These are phyloP conservation scores for Colletotrichum sidae DNA, from an alignment of 2,329 filamentous ascomycete species.

Conservation along the genomic window DNA sequence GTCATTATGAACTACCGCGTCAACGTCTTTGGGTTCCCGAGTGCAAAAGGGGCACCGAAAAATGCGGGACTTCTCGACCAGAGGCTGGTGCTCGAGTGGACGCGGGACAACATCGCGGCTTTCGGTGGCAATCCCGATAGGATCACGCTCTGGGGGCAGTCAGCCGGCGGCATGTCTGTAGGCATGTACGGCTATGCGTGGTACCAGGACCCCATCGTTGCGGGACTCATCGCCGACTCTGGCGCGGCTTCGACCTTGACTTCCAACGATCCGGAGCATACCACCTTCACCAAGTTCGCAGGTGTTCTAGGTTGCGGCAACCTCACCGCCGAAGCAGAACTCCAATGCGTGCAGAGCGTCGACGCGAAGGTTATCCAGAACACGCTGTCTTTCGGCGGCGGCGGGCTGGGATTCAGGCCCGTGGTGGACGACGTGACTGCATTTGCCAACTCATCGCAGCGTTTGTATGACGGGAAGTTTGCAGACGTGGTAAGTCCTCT, in stretches of 20 bases:
- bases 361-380: constrained; percentile 8
- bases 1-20: constrained; percentile 46
- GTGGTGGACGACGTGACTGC: constrained; percentile 22
- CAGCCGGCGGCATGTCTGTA: constrained; percentile 20
- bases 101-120: constrained; percentile 47
- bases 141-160: constrained; percentile 39
- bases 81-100: constrained; percentile 50
- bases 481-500: constrained; percentile 12
- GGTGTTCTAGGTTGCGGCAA: constrained; percentile 18
- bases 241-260: constrained; percentile 16
- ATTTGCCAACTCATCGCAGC: constrained; percentile 19
- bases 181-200: constrained; percentile 30
- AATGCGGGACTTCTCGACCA: constrained; percentile 47
- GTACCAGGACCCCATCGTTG: constrained; percentile 22
- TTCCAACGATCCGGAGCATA: constrained; percentile 4
- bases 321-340: constrained; percentile 1
- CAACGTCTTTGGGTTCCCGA: constrained; percentile 46
- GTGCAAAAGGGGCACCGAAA: constrained; percentile 42
- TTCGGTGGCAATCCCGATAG: constrained; percentile 46
- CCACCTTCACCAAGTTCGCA: constrained; percentile 18
- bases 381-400: constrained; percentile 16
- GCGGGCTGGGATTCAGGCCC: constrained; percentile 5
- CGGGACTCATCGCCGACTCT: constrained; percentile 27
- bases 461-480: constrained; percentile 18
- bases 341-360: constrained; percentile 19